A percentile compares a stretch with the other conserved stretches of the same genome.
phyloP scores from a whole-genome alignment of 2,329 filamentous ascomycete species.

The Colletotrichum chlorophyti region DNA sequence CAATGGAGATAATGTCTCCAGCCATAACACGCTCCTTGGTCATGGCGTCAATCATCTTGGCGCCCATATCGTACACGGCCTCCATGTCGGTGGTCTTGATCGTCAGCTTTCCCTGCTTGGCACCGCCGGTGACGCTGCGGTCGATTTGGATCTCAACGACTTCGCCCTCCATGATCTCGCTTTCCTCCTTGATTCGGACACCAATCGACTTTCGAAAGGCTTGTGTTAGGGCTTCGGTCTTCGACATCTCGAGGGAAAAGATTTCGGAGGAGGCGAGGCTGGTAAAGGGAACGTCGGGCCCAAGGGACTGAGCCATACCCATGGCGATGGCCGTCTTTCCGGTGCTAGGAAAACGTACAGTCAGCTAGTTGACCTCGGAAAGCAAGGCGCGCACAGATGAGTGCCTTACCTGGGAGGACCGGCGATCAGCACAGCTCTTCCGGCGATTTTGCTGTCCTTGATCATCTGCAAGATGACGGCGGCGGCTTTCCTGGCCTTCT shows the following conservation, averaged over 20 bases:
- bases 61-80: slow-evolving; percentile 98
- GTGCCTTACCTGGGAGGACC: slow-evolving; percentile 77
- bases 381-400: neutral
- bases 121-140: slow-evolving; percentile 91
- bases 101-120: slow-evolving; percentile 98
- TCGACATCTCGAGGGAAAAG: slow-evolving; percentile 99
- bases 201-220: slow-evolving; percentile 99
- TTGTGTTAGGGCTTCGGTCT: slow-evolving; percentile 96
- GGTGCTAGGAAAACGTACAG: slow-evolving; percentile 64
- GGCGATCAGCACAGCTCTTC: slow-evolving; percentile 91
- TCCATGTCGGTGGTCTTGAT: slow-evolving; percentile 99
- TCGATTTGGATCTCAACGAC: slow-evolving; percentile 99
- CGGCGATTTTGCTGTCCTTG: slow-evolving; percentile 97
- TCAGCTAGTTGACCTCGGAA: slow-evolving; percentile 25
- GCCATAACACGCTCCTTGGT: slow-evolving; percentile 99
- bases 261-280: slow-evolving; percentile 96
- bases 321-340: slow-evolving; percentile 99
- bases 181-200: slow-evolving; percentile 98
- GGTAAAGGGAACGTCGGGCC: slow-evolving; percentile 93
- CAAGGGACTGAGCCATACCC: slow-evolving; percentile 97
- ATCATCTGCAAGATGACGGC: slow-evolving; percentile 98
- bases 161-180: slow-evolving; percentile 98
- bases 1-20: slow-evolving; percentile 96
- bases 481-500: slow-evolving; percentile 95
- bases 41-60: slow-evolving; percentile 99